Evolutionary conservation across 257 asterid species (phyloP).

Genomic region (Gardenia jasminoides): DNA sequence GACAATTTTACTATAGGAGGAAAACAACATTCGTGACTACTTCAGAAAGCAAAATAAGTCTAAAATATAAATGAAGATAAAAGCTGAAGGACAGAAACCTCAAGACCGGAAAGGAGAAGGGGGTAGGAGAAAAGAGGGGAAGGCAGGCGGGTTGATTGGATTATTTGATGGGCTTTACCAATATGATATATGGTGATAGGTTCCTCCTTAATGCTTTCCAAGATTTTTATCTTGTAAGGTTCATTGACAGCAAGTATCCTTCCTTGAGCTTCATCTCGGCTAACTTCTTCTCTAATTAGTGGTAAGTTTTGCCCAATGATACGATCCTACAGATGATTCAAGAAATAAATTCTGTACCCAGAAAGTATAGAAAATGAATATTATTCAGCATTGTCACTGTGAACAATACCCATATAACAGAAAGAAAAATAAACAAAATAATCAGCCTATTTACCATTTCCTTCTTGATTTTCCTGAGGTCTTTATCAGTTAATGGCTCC

Average conservation of each 20-base stretch:
- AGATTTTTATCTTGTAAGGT: constrained; percentile 89
- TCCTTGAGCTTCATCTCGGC: constrained; percentile 75
- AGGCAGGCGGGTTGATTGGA: not conserved
- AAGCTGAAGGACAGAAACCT: not conserved
- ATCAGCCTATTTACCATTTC: constrained; percentile 69
- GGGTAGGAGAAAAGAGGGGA: not conserved
- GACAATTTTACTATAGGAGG: not conserved
- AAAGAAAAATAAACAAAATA: constrained; percentile 4
- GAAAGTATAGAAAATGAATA: constrained; percentile 22
- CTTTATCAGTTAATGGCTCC: constrained; percentile 88
- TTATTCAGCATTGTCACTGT: not conserved
- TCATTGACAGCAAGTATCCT: constrained; percentile 76
- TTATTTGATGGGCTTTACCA: constrained; percentile 40
- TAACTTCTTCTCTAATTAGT: constrained; percentile 85
- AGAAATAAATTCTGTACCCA: constrained; percentile 35
- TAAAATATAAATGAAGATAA: not conserved
- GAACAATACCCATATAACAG: not conserved
- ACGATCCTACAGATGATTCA: constrained; percentile 75
- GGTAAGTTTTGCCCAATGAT: constrained; percentile 78
- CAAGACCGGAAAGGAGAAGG: not conserved
- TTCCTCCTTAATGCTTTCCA: constrained; percentile 81
- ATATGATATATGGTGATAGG: constrained; percentile 90
- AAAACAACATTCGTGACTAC: not conserved
- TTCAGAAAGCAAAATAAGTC: not conserved
- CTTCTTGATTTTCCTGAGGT: constrained; percentile 87